phyloP scores from a whole-genome alignment of 345 rosid genomes.

The Durio zibethinus region DNA sequence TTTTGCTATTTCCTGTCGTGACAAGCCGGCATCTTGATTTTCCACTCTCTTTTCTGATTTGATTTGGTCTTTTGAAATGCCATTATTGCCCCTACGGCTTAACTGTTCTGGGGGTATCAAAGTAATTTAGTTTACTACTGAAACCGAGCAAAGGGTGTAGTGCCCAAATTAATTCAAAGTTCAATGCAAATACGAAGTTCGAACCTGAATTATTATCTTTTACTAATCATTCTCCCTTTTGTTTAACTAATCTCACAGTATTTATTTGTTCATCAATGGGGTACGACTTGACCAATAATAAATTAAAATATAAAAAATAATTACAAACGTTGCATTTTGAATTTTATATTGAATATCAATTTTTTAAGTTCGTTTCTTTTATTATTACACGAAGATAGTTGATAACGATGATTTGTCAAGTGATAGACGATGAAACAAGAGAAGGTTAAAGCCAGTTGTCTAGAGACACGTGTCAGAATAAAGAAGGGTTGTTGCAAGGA shows the following conservation, averaged over 20 bases:
- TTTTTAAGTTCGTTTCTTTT: too few relatives aligned
- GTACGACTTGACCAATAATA: neutral
- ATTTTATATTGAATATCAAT: too few relatives aligned
- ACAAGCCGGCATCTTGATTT: constrained; percentile 24
- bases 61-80: neutral
- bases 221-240: too few relatives aligned
- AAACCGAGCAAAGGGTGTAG: neutral
- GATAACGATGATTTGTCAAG: too few relatives aligned
- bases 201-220: too few relatives aligned
- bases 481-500: neutral
- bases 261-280: neutral
- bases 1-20: constrained; percentile 1
- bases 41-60: constrained; percentile 1
- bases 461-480: neutral
- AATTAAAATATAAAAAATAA: too few relatives aligned
- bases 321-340: too few relatives aligned
- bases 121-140: neutral
- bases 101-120: neutral
- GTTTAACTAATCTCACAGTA: neutral
- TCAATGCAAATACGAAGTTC: too few relatives aligned
- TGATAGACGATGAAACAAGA: neutral
- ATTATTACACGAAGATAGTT: too few relatives aligned
- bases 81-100: neutral
- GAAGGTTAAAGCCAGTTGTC: neutral
- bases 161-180: neutral